A percentile compares a stretch with the other conserved stretches of the same genome.
Evolutionary conservation across 2,329 filamentous ascomycete genomes (phyloP).

Genomic region (Alternaria sp.): DNA sequence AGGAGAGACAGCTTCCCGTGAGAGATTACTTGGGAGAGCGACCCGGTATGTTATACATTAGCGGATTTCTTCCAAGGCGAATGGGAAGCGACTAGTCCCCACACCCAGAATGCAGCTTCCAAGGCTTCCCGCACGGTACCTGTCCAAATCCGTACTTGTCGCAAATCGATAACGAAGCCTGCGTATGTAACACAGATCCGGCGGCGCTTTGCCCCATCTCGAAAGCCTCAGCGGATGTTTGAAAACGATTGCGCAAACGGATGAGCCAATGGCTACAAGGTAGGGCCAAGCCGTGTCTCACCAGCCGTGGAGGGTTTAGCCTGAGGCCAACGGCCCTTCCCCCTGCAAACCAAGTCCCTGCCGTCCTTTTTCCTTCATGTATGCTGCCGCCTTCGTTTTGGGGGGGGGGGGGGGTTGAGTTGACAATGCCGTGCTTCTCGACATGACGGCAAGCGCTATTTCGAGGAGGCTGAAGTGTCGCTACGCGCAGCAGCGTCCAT

Average conservation of each 20-base stretch:
- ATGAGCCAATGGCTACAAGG: conserved; percentile 18
- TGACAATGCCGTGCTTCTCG: conserved; percentile 6
- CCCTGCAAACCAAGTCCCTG: conserved; percentile 18
- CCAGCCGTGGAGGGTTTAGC: conserved; percentile 20
- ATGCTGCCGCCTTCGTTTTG: conserved; percentile 9
- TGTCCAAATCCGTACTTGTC: conserved; percentile 21
- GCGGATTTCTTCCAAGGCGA: conserved; percentile 22
- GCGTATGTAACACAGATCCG: conserved; percentile 22
- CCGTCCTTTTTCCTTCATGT: conserved; percentile 12
- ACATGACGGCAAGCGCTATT: neutral
- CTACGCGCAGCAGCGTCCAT: conserved; percentile 4
- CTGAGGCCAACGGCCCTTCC: conserved; percentile 21
- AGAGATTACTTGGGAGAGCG: conserved; percentile 27
- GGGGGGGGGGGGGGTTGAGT: neutral
- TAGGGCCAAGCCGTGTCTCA: conserved; percentile 20
- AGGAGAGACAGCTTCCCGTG: conserved; percentile 27
- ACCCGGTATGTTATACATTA: conserved; percentile 31
- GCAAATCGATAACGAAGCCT: conserved; percentile 23
- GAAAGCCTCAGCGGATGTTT: conserved; percentile 22
- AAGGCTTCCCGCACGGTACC: conserved; percentile 22
- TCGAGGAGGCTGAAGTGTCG: conserved; percentile 7
- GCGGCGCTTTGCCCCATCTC: conserved; percentile 24
- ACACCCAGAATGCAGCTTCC: conserved; percentile 22
- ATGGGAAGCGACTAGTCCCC: conserved; percentile 25
- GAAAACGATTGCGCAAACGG: conserved; percentile 24